Evolutionary conservation across 371 early-diverging fungal genomes (phyloP).

Genomic region (Lichtheimia ornata): DNA sequence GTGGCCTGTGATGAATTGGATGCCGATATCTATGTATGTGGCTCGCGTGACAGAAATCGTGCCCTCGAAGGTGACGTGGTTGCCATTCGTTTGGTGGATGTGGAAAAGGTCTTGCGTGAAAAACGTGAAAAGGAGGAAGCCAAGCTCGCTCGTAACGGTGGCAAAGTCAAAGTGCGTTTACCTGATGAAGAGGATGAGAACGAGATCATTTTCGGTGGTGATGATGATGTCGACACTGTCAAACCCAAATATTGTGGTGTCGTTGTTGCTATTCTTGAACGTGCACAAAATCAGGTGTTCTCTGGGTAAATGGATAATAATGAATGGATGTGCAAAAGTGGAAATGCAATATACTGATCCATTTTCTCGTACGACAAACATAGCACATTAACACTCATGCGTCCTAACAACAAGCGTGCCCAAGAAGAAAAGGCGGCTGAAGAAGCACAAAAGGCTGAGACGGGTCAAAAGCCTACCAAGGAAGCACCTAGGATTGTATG

Average conservation of each 20-base stretch:
- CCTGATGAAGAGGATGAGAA: constrained; percentile 51
- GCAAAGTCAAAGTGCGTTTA: constrained; percentile 30
- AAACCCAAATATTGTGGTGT: constrained; percentile 64
- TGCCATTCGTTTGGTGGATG: constrained; percentile 70
- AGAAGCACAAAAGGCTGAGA: constrained; percentile 9
- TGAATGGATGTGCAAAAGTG: no score
- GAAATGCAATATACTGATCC: no score
- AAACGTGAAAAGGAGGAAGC: constrained; percentile 55
- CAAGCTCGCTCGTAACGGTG: constrained; percentile 46
- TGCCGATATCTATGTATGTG: constrained; percentile 75
- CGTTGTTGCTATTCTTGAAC: constrained; percentile 65
- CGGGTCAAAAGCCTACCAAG: constrained; percentile 13
- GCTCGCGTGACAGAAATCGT: constrained; percentile 76
- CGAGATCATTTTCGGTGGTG: constrained; percentile 48
- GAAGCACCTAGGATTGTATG: constrained; percentile 57
- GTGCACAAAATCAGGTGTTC: constrained; percentile 61
- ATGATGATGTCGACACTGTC: constrained; percentile 48
- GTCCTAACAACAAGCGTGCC: constrained; percentile 57
- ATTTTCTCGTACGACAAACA: not conserved
- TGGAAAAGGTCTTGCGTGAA: constrained; percentile 56
- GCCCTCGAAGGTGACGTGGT: constrained; percentile 88
- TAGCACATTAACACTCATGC: constrained; percentile 50
- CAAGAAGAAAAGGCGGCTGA: constrained; percentile 32
- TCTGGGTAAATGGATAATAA: constrained; percentile 40
- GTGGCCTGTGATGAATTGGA: constrained; percentile 70